Evolutionary conservation across 495 filamentous ascomycete genomes (phyloP).

Genomic region (Xylaria acuta): DNA sequence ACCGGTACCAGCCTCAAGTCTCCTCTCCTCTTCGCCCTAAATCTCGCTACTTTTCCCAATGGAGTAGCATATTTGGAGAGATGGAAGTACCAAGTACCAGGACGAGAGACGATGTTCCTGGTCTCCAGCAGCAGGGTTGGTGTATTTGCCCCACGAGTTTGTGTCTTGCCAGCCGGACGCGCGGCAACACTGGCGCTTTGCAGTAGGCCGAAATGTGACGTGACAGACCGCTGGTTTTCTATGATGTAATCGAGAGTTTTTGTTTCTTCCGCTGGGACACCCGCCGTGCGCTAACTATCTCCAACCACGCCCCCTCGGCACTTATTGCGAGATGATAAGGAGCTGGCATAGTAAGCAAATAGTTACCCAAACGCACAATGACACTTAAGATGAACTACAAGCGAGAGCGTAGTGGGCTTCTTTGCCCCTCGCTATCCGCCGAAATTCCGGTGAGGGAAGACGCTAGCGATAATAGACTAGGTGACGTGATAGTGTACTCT

Average conservation of each 20-base stretch:
- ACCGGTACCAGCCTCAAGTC: conserved; percentile 15
- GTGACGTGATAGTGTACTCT: not conserved
- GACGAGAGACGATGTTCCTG: not conserved
- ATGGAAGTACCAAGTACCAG: not conserved
- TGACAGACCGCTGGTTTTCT: not conserved
- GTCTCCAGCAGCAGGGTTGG: not conserved
- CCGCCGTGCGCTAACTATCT: not conserved
- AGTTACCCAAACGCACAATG: not conserved
- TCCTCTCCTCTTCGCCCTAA: not conserved
- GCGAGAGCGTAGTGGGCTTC: not conserved
- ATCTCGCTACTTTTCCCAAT: not conserved
- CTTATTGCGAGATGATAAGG: not conserved
- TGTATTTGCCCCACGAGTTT: conserved; percentile 3
- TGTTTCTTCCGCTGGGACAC: not conserved
- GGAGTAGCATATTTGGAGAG: not conserved
- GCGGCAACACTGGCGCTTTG: conserved; percentile 3
- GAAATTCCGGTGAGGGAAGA: not conserved
- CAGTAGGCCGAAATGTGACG: not conserved
- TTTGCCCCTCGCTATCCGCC: not conserved
- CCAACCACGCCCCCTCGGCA: not conserved
- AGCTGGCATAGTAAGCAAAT: not conserved
- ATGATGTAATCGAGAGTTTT: conserved; percentile 7
- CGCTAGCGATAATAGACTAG: not conserved
- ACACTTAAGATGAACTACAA: not conserved
- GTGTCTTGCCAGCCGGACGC: not conserved